Conservation (phyloP, 305 asterid species). For the Euphrasia arctica region DNA sequence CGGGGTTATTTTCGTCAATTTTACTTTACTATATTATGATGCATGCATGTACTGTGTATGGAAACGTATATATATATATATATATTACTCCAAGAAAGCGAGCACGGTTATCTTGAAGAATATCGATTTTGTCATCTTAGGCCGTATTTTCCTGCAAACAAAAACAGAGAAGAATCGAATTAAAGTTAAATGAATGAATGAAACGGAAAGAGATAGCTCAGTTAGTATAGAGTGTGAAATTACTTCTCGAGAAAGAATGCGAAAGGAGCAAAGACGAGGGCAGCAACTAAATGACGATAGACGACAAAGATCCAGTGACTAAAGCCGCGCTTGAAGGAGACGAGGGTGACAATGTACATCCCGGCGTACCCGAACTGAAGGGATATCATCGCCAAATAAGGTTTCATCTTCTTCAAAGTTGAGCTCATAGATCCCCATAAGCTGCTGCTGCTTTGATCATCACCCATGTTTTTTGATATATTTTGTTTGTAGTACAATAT, state of each 20-base stretch:
- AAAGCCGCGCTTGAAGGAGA: constrained; percentile 66
- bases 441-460: constrained; percentile 18
- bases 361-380: constrained; percentile 95
- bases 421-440: constrained; percentile 14
- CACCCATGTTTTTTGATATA: constrained; percentile 21
- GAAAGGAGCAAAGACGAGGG: constrained; percentile 63
- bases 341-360: constrained; percentile 70
- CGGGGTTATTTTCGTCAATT: neutral
- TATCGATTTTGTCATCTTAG: constrained; percentile 55
- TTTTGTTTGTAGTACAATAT: no score
- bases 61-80: neutral
- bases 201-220: no score
- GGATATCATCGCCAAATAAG: constrained; percentile 74
- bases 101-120: constrained; percentile 65
- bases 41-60: no score
- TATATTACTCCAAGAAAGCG: constrained; percentile 74
- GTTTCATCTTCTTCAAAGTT: constrained; percentile 45
- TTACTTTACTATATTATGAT: no score
- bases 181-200: no score
- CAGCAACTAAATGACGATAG: constrained; percentile 79
- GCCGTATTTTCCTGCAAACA: constrained; percentile 80
- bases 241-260: constrained; percentile 69
- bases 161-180: no score
- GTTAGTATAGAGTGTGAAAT: no score
- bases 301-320: constrained; percentile 93